Evolutionary conservation across 148 eudicot species (phyloP).

Genomic region (Rhododendron vialii): DNA sequence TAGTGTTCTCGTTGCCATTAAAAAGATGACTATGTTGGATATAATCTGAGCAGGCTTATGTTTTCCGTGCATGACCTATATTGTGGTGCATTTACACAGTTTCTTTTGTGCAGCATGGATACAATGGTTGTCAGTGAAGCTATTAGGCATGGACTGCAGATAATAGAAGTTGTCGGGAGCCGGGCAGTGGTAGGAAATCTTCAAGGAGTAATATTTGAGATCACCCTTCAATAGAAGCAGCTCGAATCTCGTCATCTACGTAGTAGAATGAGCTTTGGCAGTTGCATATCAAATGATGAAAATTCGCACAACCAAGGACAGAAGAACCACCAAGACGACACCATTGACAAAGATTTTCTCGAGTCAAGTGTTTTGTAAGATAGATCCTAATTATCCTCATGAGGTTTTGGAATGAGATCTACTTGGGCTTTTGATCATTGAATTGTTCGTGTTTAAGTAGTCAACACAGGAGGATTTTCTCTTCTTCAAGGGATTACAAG

Average conservation of each 20-base stretch:
- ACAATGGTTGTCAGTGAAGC: conserved; percentile 67
- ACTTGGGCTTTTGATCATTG: not conserved
- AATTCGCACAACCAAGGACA: not conserved
- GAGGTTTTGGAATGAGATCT: not conserved
- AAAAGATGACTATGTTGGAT: not conserved
- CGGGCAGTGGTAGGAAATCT: conserved; percentile 49
- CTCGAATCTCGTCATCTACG: not conserved
- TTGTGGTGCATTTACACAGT: not conserved
- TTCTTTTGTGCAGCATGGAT: conserved; percentile 64
- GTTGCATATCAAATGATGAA: not conserved
- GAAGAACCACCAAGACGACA: not conserved
- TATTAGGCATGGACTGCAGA: conserved; percentile 46
- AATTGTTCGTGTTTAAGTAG: not conserved
- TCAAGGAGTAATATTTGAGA: conserved; percentile 69
- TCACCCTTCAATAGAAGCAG: conserved; percentile 33
- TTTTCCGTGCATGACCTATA: not conserved
- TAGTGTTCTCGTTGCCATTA: not conserved
- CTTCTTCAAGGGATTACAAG: not conserved
- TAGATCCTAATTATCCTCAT: not conserved
- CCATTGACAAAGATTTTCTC: not conserved
- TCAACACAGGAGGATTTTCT: not conserved
- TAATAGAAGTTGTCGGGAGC: conserved; percentile 57
- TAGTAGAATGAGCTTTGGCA: not conserved
- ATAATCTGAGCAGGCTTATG: not conserved
- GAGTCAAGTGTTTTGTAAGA: not conserved